These are phyloP conservation scores for Septoria linicola DNA, from an alignment of 2,329 filamentous ascomycete genomes.

Conservation along the genomic window DNA sequence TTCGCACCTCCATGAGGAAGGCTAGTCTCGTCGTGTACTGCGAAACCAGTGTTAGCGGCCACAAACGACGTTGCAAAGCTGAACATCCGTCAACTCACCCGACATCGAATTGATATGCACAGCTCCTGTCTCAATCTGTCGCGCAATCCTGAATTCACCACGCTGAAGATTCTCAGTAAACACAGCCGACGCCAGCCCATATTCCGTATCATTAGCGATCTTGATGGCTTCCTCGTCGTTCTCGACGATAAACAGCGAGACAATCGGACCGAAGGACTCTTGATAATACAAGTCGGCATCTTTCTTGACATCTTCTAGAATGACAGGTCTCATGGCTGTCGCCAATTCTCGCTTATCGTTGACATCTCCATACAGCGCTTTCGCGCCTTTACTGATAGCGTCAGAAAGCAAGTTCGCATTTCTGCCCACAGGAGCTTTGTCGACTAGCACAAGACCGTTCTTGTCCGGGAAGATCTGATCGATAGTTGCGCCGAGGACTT, in stretches of 20 bases:
- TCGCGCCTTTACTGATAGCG: constrained; percentile 59
- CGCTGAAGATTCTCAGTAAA: constrained; percentile 66
- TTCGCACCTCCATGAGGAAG: constrained; percentile 51
- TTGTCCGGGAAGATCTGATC: constrained; percentile 48
- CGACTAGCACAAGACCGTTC: constrained; percentile 42
- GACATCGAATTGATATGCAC: constrained; percentile 52
- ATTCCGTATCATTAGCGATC: constrained; percentile 77
- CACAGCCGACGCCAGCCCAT: constrained; percentile 67
- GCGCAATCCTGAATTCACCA: constrained; percentile 43
- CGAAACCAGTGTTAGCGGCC: too few relatives aligned
- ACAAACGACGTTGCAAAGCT: too few relatives aligned
- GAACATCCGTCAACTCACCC: too few relatives aligned
- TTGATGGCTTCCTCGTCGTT: constrained; percentile 67
- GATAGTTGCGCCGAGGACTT: constrained; percentile 48
- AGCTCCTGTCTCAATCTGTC: constrained; percentile 57
- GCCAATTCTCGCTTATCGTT: constrained; percentile 27
- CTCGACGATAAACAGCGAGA: constrained; percentile 64
- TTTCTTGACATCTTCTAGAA: constrained; percentile 64
- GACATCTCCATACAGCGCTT: constrained; percentile 50
- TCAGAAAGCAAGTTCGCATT: constrained; percentile 55
- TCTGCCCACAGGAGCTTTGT: constrained; percentile 49
- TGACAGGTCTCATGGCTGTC: constrained; percentile 58
- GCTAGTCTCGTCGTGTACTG: constrained; percentile 48
- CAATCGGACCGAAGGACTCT: constrained; percentile 74
- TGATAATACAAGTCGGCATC: constrained; percentile 71